These are phyloP conservation scores for Senna siamea DNA, from an alignment of 306 rosid species.

Conservation along the genomic window DNA sequence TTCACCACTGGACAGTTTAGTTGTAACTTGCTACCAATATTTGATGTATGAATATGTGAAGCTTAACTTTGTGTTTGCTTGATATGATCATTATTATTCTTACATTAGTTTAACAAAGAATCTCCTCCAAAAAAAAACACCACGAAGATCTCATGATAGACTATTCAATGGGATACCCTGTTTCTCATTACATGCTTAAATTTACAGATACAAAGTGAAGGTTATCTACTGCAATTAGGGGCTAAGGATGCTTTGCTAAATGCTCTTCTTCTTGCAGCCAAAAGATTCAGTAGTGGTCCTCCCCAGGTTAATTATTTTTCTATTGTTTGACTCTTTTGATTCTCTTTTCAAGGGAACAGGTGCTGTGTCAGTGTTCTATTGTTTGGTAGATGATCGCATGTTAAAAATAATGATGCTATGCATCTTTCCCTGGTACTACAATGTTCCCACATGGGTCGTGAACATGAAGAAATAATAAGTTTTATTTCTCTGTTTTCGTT, in stretches of 20 bases:
- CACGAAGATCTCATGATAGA: neutral
- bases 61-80: constrained; percentile 25
- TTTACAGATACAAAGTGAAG: constrained; percentile 87
- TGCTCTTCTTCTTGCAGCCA: constrained; percentile 90
- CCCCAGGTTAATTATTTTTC: constrained; percentile 67
- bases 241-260: constrained; percentile 86
- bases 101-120: neutral
- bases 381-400: constrained; percentile 19
- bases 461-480: neutral
- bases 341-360: constrained; percentile 3
- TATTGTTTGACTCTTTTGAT: constrained; percentile 5
- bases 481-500: constrained; percentile 1
- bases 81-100: neutral
- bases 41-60: constrained; percentile 16
- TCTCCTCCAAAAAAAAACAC: neutral
- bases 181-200: constrained; percentile 27
- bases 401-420: neutral
- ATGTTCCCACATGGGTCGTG: neutral
- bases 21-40: constrained; percentile 20
- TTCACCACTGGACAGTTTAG: neutral
- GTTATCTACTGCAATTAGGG: constrained; percentile 63
- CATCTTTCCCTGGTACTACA: neutral
- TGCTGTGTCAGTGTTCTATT: constrained; percentile 11
- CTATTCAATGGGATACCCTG: neutral
- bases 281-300: constrained; percentile 81